A percentile compares a stretch with the other conserved stretches of the same genome.
These are phyloP conservation scores for Melampsora occidentalis DNA, from an alignment of 1,284 basidiomycete genomes.

Conservation along the genomic window DNA sequence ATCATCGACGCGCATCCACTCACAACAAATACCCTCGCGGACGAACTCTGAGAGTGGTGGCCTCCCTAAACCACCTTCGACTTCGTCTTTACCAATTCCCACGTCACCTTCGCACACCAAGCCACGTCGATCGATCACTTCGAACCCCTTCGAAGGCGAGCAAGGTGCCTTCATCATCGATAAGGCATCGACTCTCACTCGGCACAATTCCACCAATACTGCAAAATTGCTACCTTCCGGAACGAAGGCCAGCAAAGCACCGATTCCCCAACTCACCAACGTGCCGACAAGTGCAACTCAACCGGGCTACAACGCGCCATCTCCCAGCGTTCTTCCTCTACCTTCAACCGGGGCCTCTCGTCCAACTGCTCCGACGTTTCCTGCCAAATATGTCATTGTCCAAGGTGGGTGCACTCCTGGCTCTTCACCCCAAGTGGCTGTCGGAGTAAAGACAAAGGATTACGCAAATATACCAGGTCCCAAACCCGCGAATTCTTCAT, in stretches of 20 bases:
- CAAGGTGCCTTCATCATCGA: constrained; percentile 36
- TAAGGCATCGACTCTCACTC: neutral
- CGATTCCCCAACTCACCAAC: constrained; percentile 1
- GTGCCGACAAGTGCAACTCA: neutral
- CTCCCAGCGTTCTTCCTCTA: constrained; percentile 38
- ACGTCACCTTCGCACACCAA: constrained; percentile 14
- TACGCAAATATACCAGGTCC: constrained; percentile 44
- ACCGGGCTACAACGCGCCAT: constrained; percentile 14
- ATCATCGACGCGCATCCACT: neutral
- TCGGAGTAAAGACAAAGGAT: constrained; percentile 36
- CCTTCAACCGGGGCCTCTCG: neutral
- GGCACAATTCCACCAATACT: constrained; percentile 2
- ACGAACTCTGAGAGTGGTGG: neutral
- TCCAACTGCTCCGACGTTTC: constrained; percentile 18
- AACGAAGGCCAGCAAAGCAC: constrained; percentile 41
- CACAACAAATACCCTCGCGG: neutral
- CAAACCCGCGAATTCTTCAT: constrained; percentile 6
- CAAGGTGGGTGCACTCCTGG: constrained; percentile 20
- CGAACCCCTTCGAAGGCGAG: constrained; percentile 31
- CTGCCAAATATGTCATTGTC: constrained; percentile 44
- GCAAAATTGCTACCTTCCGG: constrained; percentile 54
- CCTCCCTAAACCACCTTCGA: constrained; percentile 19
- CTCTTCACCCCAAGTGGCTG: constrained; percentile 17
- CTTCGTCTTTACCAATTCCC: constrained; percentile 27
- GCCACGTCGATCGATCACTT: neutral